Percentiles rank a stretch among this genome's conserved stretches.
phyloP scores from a whole-genome alignment of 768 basidiomycete species.

The Crucibulum laeve region DNA sequence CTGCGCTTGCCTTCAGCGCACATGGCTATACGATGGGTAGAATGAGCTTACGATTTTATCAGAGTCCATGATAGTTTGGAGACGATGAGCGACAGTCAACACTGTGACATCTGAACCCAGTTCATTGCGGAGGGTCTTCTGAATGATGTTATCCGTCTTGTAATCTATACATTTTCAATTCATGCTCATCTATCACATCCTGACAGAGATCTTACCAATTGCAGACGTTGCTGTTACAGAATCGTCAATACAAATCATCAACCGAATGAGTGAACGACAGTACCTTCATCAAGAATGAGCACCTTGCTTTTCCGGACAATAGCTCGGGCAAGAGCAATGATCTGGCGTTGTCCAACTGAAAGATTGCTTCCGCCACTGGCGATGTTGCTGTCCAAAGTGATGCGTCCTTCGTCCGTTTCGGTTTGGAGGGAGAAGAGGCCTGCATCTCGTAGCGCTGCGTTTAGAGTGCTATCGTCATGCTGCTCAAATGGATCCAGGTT shows the following conservation, averaged over 20 bases:
- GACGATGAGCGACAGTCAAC: slow-evolving; percentile 60
- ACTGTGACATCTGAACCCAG: slow-evolving; percentile 52
- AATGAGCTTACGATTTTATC: slow-evolving; percentile 30
- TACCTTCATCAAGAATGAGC: slow-evolving; percentile 57
- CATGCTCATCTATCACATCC: slow-evolving; percentile 25
- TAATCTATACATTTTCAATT: slow-evolving; percentile 29
- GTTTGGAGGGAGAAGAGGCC: slow-evolving; percentile 26
- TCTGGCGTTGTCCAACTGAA: slow-evolving; percentile 66
- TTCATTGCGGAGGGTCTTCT: slow-evolving; percentile 61
- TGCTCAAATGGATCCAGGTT: slow-evolving; percentile 58
- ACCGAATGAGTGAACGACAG: slow-evolving; percentile 32
- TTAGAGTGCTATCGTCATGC: slow-evolving; percentile 37
- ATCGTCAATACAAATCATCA: slow-evolving; percentile 41
- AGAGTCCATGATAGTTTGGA: slow-evolving; percentile 59
- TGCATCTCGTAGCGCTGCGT: slow-evolving; percentile 28
- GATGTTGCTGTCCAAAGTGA: slow-evolving; percentile 36
- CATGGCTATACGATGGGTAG: slow-evolving; percentile 8
- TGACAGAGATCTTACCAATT: slow-evolving; percentile 29
- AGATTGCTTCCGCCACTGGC: slow-evolving; percentile 56
- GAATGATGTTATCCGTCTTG: slow-evolving; percentile 64
- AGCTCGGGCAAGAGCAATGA: slow-evolving; percentile 57
- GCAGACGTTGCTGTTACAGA: slow-evolving; percentile 31
- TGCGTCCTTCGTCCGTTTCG: slow-evolving; percentile 41
- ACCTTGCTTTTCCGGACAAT: slow-evolving; percentile 50
- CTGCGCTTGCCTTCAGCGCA: slow-evolving; percentile 11